A percentile compares a stretch with the other conserved stretches of the same genome.
These are phyloP conservation scores for Didymellaceae sp. DNA, from an alignment of 2,329 filamentous ascomycete genomes.

Conservation along the genomic window DNA sequence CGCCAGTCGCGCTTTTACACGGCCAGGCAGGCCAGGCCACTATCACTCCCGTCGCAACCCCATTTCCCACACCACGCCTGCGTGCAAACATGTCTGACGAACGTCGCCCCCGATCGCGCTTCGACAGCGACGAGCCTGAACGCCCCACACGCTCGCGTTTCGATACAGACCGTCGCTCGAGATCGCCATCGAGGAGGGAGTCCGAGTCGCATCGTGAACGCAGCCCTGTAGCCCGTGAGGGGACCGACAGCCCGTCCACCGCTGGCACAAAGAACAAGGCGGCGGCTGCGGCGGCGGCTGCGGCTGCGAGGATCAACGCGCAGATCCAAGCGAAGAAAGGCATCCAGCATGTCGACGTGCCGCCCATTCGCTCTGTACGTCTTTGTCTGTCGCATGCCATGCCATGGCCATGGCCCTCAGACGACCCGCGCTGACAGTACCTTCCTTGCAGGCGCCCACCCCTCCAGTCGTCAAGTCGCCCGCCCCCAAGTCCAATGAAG, in stretches of 20 bases:
- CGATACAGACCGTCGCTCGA: conserved; percentile 66
- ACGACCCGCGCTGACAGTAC: conserved; percentile 36
- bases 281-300: conserved; percentile 79
- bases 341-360: conserved; percentile 88
- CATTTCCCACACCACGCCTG: neutral
- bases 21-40: conserved; percentile 2
- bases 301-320: conserved; percentile 61
- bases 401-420: too few relatives aligned
- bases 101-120: conserved; percentile 88
- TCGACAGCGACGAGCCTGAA: conserved; percentile 86
- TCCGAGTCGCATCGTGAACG: conserved; percentile 77
- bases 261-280: conserved; percentile 67
- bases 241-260: conserved; percentile 54
- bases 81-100: conserved; percentile 72
- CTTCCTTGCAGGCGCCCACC: conserved; percentile 49
- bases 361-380: conserved; percentile 72
- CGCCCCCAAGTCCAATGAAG: conserved; percentile 53
- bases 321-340: conserved; percentile 71
- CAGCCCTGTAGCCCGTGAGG: conserved; percentile 71
- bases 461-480: conserved; percentile 62
- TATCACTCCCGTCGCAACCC: conserved; percentile 1
- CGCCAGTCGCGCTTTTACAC: neutral
- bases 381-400: neutral
- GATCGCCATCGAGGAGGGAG: conserved; percentile 73
- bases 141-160: conserved; percentile 72